Percentiles rank a stretch among this genome's conserved stretches.
phyloP scores from a whole-genome alignment of 768 basidiomycete species.

The Hydnum rufescens region DNA sequence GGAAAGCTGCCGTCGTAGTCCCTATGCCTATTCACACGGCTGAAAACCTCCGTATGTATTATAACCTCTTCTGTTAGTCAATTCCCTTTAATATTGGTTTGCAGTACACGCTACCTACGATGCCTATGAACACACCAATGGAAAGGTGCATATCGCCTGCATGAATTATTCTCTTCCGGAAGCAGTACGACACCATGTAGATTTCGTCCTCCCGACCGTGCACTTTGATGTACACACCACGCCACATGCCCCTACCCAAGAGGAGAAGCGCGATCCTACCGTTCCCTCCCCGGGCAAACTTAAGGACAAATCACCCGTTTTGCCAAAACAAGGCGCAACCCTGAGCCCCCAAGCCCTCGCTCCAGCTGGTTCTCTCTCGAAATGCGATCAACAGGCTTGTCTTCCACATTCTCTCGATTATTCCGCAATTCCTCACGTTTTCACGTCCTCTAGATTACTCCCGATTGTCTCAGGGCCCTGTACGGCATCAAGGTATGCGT shows the following conservation, averaged over 20 bases:
- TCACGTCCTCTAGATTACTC: not conserved
- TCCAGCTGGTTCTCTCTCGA: not conserved
- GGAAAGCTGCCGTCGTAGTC: slow-evolving; percentile 11
- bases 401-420: no score
- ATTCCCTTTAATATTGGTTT: not conserved
- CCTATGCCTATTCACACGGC: slow-evolving; percentile 8
- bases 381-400: no score
- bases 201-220: slow-evolving; percentile 7
- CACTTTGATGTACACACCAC: slow-evolving; percentile 6
- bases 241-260: not conserved
- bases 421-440: no score
- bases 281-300: not conserved
- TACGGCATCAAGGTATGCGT: slow-evolving; percentile 8
- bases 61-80: not conserved
- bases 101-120: slow-evolving; percentile 9
- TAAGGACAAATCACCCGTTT: not conserved
- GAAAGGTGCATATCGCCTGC: not conserved
- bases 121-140: slow-evolving; percentile 7
- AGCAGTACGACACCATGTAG: slow-evolving; percentile 4
- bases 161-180: slow-evolving; percentile 6
- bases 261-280: not conserved
- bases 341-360: not conserved
- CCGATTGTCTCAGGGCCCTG: not conserved
- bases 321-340: not conserved
- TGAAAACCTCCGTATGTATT: slow-evolving; percentile 6